Evolutionary conservation across 2,329 filamentous ascomycete species (phyloP).

Genomic region (Microascus cirrosus): DNA sequence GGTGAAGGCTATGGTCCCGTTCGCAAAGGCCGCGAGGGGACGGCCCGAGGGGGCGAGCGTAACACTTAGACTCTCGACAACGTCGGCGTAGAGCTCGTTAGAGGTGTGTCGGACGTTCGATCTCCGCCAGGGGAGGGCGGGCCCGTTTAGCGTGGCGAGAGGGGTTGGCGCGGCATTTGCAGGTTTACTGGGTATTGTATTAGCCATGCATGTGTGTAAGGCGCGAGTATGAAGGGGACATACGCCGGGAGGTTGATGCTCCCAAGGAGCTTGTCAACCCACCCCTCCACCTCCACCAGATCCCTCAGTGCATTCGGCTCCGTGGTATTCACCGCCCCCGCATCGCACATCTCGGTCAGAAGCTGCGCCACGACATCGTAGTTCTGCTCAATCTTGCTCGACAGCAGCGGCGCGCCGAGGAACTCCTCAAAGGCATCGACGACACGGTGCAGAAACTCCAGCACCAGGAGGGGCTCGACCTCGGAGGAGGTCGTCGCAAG

Average conservation of each 20-base stretch:
- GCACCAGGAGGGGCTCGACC: conserved; percentile 75
- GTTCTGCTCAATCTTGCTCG: conserved; percentile 74
- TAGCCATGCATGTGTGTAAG: neutral
- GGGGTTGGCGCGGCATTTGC: conserved; percentile 26
- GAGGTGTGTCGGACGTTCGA: conserved; percentile 91
- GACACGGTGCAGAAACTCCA: conserved; percentile 90
- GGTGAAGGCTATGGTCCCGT: conserved; percentile 90
- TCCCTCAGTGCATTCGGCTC: conserved; percentile 90
- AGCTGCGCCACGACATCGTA: conserved; percentile 94
- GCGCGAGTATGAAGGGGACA: conserved; percentile 7
- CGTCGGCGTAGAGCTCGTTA: conserved; percentile 93
- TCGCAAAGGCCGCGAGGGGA: conserved; percentile 74
- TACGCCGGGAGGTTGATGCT: conserved; percentile 76
- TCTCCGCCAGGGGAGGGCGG: conserved; percentile 72
- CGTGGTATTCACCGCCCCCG: conserved; percentile 76
- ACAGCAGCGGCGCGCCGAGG: conserved; percentile 74
- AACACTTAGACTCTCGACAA: conserved; percentile 81
- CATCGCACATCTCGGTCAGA: conserved; percentile 93
- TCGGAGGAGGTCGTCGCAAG: conserved; percentile 77
- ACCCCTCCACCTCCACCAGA: conserved; percentile 81
- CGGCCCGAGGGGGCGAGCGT: conserved; percentile 85
- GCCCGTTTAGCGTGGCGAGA: conserved; percentile 31
- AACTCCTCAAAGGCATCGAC: conserved; percentile 93
- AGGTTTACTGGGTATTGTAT: conserved; percentile 17
- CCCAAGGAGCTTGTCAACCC: conserved; percentile 79